Base-by-base conservation (phyloP, 805 yeast species). In the Tetrapisispora phaffii region DNA sequence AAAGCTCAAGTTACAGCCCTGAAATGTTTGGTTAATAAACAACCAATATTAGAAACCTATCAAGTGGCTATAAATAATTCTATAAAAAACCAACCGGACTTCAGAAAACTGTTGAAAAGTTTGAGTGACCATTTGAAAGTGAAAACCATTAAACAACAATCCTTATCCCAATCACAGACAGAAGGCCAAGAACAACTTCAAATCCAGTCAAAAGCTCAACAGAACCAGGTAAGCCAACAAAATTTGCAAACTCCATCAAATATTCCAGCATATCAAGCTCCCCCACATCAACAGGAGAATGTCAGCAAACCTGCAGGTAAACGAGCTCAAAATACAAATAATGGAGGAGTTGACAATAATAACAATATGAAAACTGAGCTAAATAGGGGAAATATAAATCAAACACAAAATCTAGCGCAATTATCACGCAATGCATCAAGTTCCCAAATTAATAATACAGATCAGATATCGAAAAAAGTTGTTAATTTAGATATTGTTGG, bases 1-100 rank as follows among this genome's bases (percentile, higher is more conserved):
- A 62, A 57, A 47, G 66, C 67, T 7, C 67, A 63, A 39, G 62
- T 63, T n/a, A 55, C 63, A 13, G 56, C 67, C n/a, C 47, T 63
- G 40, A 62, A 61, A 42, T 57, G 56, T 32, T 44, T 63, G 16
- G 59, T 60, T 3, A 58, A 56, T 26, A 52, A 58, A 24, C 60
- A 60, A 46, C 50, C 58, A 7, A 61, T 63, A n/a, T 60, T 65
- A 4, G 22, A 41, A 12, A 60, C 57, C 10, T 50, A 47, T 23
- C 66, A 60, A 48, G 42, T 44, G 7, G 50, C 57, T 2, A 55
- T 63, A 12, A 63, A 60, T 42, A 54, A 51, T 36, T 60, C 67
- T 3, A 55, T 63, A 32, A 56, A 53, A 24, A 54, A 57, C 34
- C 60, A 63, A 7, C 67, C 66, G 9, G 62, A 63, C 41, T 62